These are phyloP conservation scores for Septoria linicola DNA, from an alignment of 2,329 filamentous ascomycete species.

Conservation along the genomic window DNA sequence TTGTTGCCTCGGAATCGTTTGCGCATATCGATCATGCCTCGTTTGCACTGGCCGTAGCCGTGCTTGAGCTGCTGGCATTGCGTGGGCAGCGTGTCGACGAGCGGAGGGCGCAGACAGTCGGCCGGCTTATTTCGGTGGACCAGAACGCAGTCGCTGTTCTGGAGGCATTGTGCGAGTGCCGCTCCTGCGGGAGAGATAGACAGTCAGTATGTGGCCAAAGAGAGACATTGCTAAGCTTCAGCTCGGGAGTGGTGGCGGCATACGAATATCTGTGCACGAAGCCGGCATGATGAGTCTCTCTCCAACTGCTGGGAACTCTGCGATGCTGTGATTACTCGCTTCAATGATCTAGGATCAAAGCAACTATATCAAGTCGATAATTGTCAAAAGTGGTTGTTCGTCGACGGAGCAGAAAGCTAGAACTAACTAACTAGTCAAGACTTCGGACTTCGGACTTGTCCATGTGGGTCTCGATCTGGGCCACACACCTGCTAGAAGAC, in stretches of 20 bases:
- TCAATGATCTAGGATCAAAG: no score
- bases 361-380: no score
- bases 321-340: no score
- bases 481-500: no score
- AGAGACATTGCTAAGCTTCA: no score
- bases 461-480: no score
- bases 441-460: no score
- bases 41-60: constrained; percentile 91
- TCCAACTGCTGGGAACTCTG: no score
- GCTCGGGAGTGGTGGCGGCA: constrained; percentile 44
- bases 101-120: constrained; percentile 83
- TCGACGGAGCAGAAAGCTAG: no score
- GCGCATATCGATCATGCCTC: constrained; percentile 96
- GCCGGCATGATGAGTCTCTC: constrained; percentile 83
- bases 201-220: constrained; percentile 1
- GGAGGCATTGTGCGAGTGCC: constrained; percentile 89
- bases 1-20: constrained; percentile 96
- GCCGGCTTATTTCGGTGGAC: constrained; percentile 79
- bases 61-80: constrained; percentile 92
- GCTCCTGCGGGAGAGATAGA: constrained; percentile 60
- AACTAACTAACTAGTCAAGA: no score
- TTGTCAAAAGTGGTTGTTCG: no score
- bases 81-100: constrained; percentile 76
- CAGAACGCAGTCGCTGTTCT: constrained; percentile 95
- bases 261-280: constrained; percentile 96